Base-by-base conservation (phyloP, 805 yeast species). In the Nakazawaea ambrosiae region DNA sequence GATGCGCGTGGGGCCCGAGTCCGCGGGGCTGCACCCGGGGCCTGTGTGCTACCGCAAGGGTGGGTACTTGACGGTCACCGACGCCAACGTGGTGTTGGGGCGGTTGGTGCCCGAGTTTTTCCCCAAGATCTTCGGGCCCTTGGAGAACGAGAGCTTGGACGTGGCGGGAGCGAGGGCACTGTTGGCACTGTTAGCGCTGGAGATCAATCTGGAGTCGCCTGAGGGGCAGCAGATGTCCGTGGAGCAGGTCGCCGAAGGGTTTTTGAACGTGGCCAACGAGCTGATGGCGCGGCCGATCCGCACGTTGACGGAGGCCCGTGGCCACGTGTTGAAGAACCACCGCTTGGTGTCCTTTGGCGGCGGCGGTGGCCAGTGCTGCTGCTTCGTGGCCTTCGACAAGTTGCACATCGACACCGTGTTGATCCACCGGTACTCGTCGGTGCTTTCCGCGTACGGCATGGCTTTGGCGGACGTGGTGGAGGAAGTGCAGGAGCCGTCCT, bases 301-400 rank as follows among this genome's bases (percentile, higher is more conserved):
- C 41, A 78, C 82, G 29, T 61, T 87, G 36, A 86, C 95, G 0
- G 96, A 86, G 53, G 85, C 90, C 2, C 84, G 78, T 51, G 96
- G 96, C 4, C 76, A 78, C 50, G 67, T 73, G 29, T 68, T 78
- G 1, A 54, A 81, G 8, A 63, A 70, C 9, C 95, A 87, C 54
- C 62, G 81, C 41, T 60, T 87, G 42, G 94, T 88, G 1, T 72
- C 90, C 2, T 87, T 87, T 60, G 96, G 96, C 33, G 96, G 96
- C 34, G 95, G 95, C 19, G 96, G 96, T 37, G 96, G 96, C 7
- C 96, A 87, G 58, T 89, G 84, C 57, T 89, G 92, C 2, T 78
- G 74, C 34, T 78, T 83, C 8, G 78, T 87, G 25, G 95, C 95
- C 1, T 39, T 39, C 22, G 67, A 73, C 40, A 68, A 72, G 19